Evolutionary conservation across 306 rosid genomes (phyloP), one percentile per base, ranked within the genome.

Genomic region (Prosopis cineraria): DNA sequence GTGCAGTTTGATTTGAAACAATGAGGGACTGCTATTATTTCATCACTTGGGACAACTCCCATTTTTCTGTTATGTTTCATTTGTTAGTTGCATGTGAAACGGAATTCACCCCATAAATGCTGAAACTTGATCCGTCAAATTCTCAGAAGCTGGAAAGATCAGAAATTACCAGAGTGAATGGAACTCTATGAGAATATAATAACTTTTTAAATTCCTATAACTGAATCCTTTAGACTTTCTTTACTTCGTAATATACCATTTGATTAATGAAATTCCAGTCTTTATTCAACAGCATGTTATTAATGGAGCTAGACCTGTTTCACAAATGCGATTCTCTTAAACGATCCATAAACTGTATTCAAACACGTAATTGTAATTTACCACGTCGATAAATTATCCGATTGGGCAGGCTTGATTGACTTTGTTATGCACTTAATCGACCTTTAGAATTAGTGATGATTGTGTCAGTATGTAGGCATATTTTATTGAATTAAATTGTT

Each of bases 61-160:
- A 13, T 1, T 7, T 22, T 13, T 34, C 10, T 27, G 2, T 58
- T 25, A 1, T 5, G 17, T 73, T 6, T 53, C 9, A 3, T 17
- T 69, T 73, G 68, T 30, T 76, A 2, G 50, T 53, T 39, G 6
- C 44, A 12, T 5, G 29, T 40, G 39, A 44, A 47, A 60, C 1
- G 25, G 44, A 84, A 55, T 67, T 55, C 69, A 53, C 11, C 68
- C 2, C 5, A 36, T 65, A 65, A 33, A 9, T 48, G 40, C 22
- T 66, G 69, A 69, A 60, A 58, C 78, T 62, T 63, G 63, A 48
- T 69, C 56, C 16, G 11, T 56, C 40, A 2, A 41, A 47, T 53
- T 36, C 77, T 30, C 14, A 8, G 44, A 55, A 44, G 10, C 30
- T 53, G 29, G 52, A 16, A 50, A 70, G 34, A 50, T 47, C 16